Evolutionary conservation across 192 early-diverging fungal species (phyloP), one percentile per base, ranked within the genome.

Genomic region (Tieghemiomyces parasiticus): DNA sequence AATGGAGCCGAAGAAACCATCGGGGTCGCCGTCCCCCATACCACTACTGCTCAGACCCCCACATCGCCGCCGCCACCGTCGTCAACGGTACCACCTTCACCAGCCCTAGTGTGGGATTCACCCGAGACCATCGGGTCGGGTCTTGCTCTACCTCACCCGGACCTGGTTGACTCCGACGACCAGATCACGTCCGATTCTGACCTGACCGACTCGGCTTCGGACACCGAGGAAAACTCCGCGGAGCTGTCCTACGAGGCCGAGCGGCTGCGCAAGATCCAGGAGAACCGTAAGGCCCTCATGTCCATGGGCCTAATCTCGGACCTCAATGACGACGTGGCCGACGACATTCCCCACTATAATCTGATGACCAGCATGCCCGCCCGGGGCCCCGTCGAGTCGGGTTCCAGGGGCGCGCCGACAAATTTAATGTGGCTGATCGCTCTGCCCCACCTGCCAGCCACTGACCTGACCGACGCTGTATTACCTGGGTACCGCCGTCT

Each of bases 271-370:
- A 67, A 72, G 61, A 74, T 77, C 52, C 67, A 65, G 56, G 47
- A 67, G 33, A 77, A 77, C 60, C 65, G 67, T 35, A 61, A 71
- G 38, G 64, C 69, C 60, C 75, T 77, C 14, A 52, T 77, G 53
- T 50, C 68, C 4, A 66, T 77, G 3, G 90, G 90, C 0, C 66
- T 92, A 12, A 80, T 89, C 12, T 90, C 89, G 6, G 88, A 90
- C 31, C 64, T 93, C 35, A 82, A 85, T 65, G 86, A 90, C 58
- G 79, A 82, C 45, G 81, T 80, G n/a, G 81, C 77, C 30, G 88
- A 90, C 63, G 71, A 77, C 26, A 76, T 77, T 8, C 86, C 88
- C 59, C 80, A 84, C 55, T 76, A 69, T 19, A 79, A 81, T 24
- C 71, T 90, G 63, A 68, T 81, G 44, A 67, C 70, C 4, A 72